A percentile compares a stretch with the other conserved stretches of the same genome.
phyloP scores from a whole-genome alignment of 352 stramenopile species.

The Globisporangium paroecandrum region DNA sequence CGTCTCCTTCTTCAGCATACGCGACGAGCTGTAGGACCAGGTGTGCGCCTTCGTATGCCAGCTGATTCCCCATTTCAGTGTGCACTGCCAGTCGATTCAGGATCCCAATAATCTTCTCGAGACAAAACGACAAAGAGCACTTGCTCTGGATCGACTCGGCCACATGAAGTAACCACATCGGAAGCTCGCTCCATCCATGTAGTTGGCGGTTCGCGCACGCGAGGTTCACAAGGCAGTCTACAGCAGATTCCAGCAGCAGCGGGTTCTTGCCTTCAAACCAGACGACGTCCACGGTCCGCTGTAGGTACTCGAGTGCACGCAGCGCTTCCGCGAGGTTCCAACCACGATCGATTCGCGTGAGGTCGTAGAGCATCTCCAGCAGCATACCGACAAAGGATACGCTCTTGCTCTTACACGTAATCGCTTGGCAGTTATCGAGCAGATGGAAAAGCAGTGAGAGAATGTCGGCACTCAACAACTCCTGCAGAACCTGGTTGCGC shows the following conservation, averaged over 20 bases:
- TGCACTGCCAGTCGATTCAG: slow-evolving; percentile 32
- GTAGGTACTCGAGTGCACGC: slow-evolving; percentile 30
- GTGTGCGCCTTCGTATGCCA: slow-evolving; percentile 26
- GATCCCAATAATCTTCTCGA: slow-evolving; percentile 49
- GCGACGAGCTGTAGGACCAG: slow-evolving; percentile 29
- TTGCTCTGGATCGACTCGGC: slow-evolving; percentile 27
- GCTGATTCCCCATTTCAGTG: slow-evolving; percentile 17
- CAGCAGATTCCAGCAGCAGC: slow-evolving; percentile 30
- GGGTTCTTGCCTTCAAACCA: slow-evolving; percentile 20
- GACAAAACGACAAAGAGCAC: slow-evolving; percentile 16
- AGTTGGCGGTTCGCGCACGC: slow-evolving; percentile 32
- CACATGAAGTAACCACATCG: slow-evolving; percentile 31
- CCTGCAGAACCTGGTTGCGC: slow-evolving; percentile 15
- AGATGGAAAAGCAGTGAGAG: slow-evolving; percentile 26
- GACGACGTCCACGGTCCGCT: slow-evolving; percentile 25
- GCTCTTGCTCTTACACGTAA: not conserved
- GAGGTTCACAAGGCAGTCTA: slow-evolving; percentile 48
- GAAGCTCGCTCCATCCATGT: slow-evolving; percentile 27
- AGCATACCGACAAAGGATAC: slow-evolving; percentile 21
- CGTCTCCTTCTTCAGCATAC: slow-evolving; percentile 4
- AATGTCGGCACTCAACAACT: slow-evolving; percentile 22
- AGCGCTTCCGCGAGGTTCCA: slow-evolving; percentile 27
- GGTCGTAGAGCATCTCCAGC: slow-evolving; percentile 31
- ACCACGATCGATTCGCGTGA: slow-evolving; percentile 28
- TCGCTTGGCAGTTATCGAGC: slow-evolving; percentile 20